Conservation (phyloP, 2,329 filamentous ascomycete species). For the Diplodia mutila region DNA sequence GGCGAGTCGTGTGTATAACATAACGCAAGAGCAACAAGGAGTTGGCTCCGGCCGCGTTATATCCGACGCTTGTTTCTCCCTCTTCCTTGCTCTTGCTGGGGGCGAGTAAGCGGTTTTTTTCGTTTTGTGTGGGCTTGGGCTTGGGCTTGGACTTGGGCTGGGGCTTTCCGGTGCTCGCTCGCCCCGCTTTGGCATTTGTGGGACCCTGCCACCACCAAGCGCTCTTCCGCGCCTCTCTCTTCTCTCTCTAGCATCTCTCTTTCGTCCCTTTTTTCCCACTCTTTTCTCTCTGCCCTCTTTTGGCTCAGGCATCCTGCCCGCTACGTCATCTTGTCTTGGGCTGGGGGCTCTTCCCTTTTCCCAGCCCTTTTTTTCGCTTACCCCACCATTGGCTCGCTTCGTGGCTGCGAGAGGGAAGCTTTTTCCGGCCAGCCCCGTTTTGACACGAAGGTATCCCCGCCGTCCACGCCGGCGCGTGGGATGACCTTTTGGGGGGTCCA, state of each 20-base stretch:
- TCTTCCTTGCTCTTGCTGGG: not conserved
- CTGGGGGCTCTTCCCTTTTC: too few species aligned
- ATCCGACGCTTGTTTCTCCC: not conserved
- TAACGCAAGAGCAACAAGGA: not conserved
- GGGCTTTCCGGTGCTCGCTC: not conserved
- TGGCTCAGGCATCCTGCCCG: not conserved
- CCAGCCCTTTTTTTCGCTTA: not conserved
- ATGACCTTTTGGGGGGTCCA: not conserved
- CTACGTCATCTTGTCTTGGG: constrained; percentile 12
- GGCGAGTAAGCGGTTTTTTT: too few species aligned
- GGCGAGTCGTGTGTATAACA: not conserved
- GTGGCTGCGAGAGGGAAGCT: not conserved
- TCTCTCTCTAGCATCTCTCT: too few species aligned
- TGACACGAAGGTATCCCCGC: not conserved
- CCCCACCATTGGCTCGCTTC: not conserved
- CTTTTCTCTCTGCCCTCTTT: not conserved
- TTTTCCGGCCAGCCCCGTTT: not conserved
- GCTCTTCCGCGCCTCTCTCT: not conserved
- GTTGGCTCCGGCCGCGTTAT: constrained; percentile 16
- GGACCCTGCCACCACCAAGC: not conserved
- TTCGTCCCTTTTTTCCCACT: not conserved
- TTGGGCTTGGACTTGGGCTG: not conserved
- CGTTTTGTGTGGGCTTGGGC: not conserved
- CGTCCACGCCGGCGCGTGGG: not conserved
- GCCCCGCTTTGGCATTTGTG: not conserved